Base-by-base conservation (phyloP, 371 early-diverging fungal species). In the Blakeslea trispora region DNA sequence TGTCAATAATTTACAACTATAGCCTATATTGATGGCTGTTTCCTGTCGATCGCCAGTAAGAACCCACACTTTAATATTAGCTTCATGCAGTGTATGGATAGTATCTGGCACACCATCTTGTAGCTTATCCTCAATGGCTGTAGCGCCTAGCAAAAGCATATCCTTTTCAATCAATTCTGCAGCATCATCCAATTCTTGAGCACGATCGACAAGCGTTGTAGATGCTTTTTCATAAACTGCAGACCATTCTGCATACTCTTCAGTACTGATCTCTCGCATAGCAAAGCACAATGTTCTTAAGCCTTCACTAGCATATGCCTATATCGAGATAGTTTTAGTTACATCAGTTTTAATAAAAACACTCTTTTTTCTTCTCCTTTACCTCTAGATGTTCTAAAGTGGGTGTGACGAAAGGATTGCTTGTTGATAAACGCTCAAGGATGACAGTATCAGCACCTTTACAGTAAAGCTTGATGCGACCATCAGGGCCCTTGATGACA, bases 381-480 rank as follows among this genome's bases (percentile, higher is more conserved):
- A 77, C 76, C 69, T 94, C 91, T 37, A 94, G 71, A 61, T 91
- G 87, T n/a, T 65, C 78, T 42, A 89, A 60, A 2, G 92, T 91
- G 0, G 73, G 46, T 35, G 89, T 90, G 52, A 88, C 85, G 75
- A 86, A 92, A 22, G 82, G 87, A 62, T 87, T 90, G 48, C 81
- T 73, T 18, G 81, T 71, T 5, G 81, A 81, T 47, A 98, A 68
- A n/a, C 97, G 83, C 73, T 99, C 99, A 37, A 96, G 67, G 63
- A 98, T 97, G 23, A 98, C 96, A 0, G 96, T 93, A 75, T 99
- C 99, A 13, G 99, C 98, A 23, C 99, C 99, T 71, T 99, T 99
- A 64, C 91, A 91, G 75, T 91, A 96, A 41, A 98, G 77, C 64
- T 90, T 90, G 54, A 98, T 90, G 48, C 85, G 83, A 28, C 94